Conservation (phyloP, 1,139 yeast species). For the Pichia sp. region DNA sequence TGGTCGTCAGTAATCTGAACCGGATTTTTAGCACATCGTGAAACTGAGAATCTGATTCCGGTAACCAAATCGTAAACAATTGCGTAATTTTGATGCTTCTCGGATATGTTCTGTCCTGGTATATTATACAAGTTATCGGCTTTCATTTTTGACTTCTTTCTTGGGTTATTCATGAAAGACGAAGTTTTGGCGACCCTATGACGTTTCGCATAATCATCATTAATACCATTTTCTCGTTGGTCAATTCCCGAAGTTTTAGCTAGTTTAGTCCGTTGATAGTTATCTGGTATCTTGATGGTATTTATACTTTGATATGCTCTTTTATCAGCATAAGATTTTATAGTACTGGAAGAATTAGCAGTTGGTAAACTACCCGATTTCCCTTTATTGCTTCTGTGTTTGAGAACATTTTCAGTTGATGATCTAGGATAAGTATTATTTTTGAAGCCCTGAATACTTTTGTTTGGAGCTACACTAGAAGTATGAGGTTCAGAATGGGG, state of each 20-base stretch:
- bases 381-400: not conserved
- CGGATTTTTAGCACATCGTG: slow-evolving; percentile 85
- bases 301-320: slow-evolving; percentile 25
- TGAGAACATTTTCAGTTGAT: slow-evolving; percentile 2
- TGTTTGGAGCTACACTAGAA: no score
- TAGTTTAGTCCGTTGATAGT: slow-evolving; percentile 26
- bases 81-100: slow-evolving; percentile 85
- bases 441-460: slow-evolving; percentile 1
- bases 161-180: slow-evolving; percentile 22
- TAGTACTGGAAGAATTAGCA: not conserved
- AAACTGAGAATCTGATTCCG: slow-evolving; percentile 92
- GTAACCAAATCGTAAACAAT: slow-evolving; percentile 97
- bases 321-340: slow-evolving; percentile 20
- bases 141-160: slow-evolving; percentile 22
- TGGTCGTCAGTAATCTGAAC: slow-evolving; percentile 66
- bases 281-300: slow-evolving; percentile 29
- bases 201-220: slow-evolving; percentile 15
- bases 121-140: slow-evolving; percentile 29
- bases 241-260: slow-evolving; percentile 20
- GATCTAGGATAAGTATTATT: slow-evolving; percentile 12
- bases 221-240: not conserved
- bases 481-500: slow-evolving; percentile 8
- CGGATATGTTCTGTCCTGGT: slow-evolving; percentile 30
- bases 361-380: not conserved
- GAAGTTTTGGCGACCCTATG: slow-evolving; percentile 15